Evolutionary conservation across 139 green algal species (phyloP).

Genomic region (Tetraselmis striata): DNA sequence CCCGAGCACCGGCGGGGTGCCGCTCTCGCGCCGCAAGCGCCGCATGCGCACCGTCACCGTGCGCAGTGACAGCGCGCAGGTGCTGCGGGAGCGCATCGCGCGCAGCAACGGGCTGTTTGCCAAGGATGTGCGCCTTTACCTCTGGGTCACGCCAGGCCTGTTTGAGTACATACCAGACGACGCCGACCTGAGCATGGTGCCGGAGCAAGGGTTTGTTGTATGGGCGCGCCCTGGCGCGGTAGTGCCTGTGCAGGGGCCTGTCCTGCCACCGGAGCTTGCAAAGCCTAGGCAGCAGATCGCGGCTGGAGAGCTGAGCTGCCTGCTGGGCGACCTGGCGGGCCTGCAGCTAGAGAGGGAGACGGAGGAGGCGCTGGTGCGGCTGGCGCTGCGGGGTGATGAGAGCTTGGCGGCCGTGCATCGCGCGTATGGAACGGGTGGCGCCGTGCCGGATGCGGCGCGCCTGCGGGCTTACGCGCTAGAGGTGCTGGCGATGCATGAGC

Average conservation of each 20-base stretch:
- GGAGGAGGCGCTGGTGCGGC: not conserved
- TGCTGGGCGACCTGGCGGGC: not conserved
- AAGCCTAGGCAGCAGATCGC: not conserved
- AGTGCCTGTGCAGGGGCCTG: not conserved
- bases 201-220: not conserved
- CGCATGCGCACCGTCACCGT: not conserved
- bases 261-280: not conserved
- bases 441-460: too few species aligned
- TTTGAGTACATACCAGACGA: not conserved
- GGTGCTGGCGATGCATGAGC: too few species aligned
- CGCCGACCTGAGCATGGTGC: not conserved
- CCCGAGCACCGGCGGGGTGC: not conserved
- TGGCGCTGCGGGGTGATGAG: not conserved
- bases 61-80: not conserved
- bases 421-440: too few species aligned
- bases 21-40: not conserved
- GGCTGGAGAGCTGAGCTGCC: not conserved
- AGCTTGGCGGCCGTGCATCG: not conserved
- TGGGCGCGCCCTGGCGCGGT: not conserved
- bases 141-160: not conserved
- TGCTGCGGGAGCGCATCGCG: not conserved
- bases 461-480: too few species aligned
- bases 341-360: not conserved
- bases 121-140: not conserved
- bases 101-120: not conserved